Evolutionary conservation across 2,329 filamentous ascomycete species (phyloP), one percentile per base, ranked within the genome.

Genomic region (Leptodontidium sp.): DNA sequence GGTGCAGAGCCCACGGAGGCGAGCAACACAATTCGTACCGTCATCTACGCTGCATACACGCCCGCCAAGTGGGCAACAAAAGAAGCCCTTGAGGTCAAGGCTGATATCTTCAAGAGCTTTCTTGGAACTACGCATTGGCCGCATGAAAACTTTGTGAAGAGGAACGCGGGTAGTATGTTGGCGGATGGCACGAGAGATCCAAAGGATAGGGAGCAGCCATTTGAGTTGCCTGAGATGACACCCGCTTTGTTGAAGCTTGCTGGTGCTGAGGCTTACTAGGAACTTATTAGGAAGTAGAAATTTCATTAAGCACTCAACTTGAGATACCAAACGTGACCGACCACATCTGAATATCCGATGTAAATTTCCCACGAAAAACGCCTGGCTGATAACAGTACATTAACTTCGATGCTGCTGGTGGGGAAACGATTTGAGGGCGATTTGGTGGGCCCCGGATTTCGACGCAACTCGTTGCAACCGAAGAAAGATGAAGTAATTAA

Each of bases 41-140:
- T 76, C 5, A 75, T 81, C 14, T 83, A 83, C 65, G 80, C 81
- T 0, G 81, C 78, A 57, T 81, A 77, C 64, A 78, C 78, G 65
- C 80, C 80, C 1, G 80, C 79, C 1, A 68, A 67, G 1, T 71
- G 78, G 49, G 80, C 79, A 4, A 76, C 65, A 0, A 69, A 65
- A 17, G 77, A 79, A 35, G 71, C 72, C 4, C 67, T 79, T 1
- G 67, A 65, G 35, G 58, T 59, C 21, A 79, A 79, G 71, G 66
- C 45, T 15, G 59, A 70, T 14, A 72, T 75, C 21, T 80, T 80
- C 58, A 57, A 76, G 49, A 67, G 63, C 1, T 77, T 59, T 24
- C 69, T 69, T 4, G 74, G 69, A 0, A 79, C 77, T 1, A 79
- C 78, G 3, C 76, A 79, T 62, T 79, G 77, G 78, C 77, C 78